Base-by-base conservation (phyloP, 805 yeast genomes). In the Wickerhamiella cacticola region DNA sequence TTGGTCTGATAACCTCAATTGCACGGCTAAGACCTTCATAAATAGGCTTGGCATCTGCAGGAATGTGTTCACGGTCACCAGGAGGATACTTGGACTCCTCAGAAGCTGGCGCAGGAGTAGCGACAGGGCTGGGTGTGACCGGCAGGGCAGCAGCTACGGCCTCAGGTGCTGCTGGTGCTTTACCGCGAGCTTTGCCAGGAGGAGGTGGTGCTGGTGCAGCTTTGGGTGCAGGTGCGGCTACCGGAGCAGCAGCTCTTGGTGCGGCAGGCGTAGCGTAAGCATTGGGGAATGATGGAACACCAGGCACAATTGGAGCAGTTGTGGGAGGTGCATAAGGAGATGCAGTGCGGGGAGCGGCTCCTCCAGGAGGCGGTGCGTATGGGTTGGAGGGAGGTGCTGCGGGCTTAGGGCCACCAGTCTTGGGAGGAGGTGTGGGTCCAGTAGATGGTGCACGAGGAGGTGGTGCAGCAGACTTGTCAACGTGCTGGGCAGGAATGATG, bases 61-160 rank as follows among this genome's bases (percentile, higher is more conserved):
- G 76, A 52, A 83, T 78, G 55, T 78, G 87, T 1, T 73, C 62
- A 55, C 86, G 73, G 61, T 80, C 88, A 22, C 87, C 87, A 3
- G 72, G 56, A 38, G 88, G 82, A 56, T 50, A 54, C 58, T 62
- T 52, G 53, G 57, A 49, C 5, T 48, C 51, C 4, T 51, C 46
- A 9, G 49, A 45, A 29, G 54, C 49, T 16, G 51, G 41, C 2
- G 58, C 43, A 6, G 60, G 55, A 25, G 59, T 53, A 36, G 35
- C 35, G n/a, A 13, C 35, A 31, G 35, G 18, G 18, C 18, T 31
- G 7, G 41, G 8, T 6, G 42, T 39, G 3, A 22, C 42, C 13
- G 63, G 51, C 35, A 57, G 50, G 12, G 55, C 48, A 9, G 53
- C 48, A 10, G 54, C 40, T 19, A 46, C 48, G 15, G 56, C 43